Conservation (phyloP, 2,329 filamentous ascomycete genomes). For the Exophiala sp. region DNA sequence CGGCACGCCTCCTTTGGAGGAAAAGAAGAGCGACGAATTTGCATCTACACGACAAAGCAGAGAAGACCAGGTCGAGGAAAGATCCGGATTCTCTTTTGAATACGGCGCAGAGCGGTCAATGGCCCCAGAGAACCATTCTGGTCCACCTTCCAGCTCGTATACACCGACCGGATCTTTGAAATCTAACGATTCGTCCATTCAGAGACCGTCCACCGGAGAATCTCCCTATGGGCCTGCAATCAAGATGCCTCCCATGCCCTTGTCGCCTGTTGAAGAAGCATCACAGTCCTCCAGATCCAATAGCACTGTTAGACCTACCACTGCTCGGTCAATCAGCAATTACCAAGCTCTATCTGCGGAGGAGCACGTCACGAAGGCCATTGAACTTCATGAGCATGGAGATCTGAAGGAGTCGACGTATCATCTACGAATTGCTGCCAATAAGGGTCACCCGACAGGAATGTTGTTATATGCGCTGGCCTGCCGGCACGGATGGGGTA, state of each 20-base stretch:
- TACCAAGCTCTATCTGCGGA: constrained; percentile 50
- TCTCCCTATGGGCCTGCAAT: constrained; percentile 4
- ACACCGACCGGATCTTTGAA: constrained; percentile 16
- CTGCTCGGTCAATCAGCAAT: constrained; percentile 29
- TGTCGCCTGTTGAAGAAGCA: constrained; percentile 39
- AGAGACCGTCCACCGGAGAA: constrained; percentile 15
- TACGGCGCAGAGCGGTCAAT: constrained; percentile 16
- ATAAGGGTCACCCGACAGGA: constrained; percentile 77
- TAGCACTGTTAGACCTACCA: constrained; percentile 51
- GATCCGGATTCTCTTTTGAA: constrained; percentile 23
- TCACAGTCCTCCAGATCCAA: constrained; percentile 57
- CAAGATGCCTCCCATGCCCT: constrained; percentile 14
- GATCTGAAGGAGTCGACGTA: constrained; percentile 91
- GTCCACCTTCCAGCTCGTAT: constrained; percentile 13
- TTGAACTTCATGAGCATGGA: constrained; percentile 81
- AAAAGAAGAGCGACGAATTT: constrained; percentile 14
- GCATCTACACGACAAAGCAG: constrained; percentile 19
- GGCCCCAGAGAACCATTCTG: constrained; percentile 2
- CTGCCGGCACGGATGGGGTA: constrained; percentile 95
- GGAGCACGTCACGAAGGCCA: constrained; percentile 83
- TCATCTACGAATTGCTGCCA: constrained; percentile 82
- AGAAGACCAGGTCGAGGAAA: constrained; percentile 15
- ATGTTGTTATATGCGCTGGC: constrained; percentile 96
- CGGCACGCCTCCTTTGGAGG: constrained; percentile 34
- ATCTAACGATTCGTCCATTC: constrained; percentile 13